Percentiles rank a stretch among this genome's conserved stretches.
phyloP scores from a whole-genome alignment of 768 basidiomycete species.

The Amanita pseudoporphyria region DNA sequence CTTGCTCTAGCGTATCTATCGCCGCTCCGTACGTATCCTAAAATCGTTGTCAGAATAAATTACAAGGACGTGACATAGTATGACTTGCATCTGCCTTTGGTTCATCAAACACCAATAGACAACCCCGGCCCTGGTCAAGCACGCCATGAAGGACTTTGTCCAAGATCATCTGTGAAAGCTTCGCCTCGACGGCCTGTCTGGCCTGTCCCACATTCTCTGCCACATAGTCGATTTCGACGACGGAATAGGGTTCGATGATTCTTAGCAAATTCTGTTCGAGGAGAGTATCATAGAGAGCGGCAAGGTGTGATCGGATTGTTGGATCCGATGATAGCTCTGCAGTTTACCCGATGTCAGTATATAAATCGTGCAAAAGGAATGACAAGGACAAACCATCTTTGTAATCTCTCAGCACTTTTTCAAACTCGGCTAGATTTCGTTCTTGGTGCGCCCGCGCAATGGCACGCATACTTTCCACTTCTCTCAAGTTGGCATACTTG shows the following conservation, averaged over 20 bases:
- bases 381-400: slow-evolving; percentile 47
- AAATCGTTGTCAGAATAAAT: background rate
- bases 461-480: slow-evolving; percentile 93
- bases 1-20: slow-evolving; percentile 82
- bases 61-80: background rate
- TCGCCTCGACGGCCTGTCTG: slow-evolving; percentile 80
- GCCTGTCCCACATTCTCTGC: slow-evolving; percentile 85
- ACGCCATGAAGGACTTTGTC: slow-evolving; percentile 94
- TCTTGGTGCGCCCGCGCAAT: slow-evolving; percentile 92
- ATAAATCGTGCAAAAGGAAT: background rate
- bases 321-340: slow-evolving; percentile 91
- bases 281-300: slow-evolving; percentile 90
- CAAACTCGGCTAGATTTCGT: slow-evolving; percentile 82
- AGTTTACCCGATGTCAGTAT: background rate
- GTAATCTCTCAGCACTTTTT: slow-evolving; percentile 80
- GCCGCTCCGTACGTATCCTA: slow-evolving; percentile 86
- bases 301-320: slow-evolving; percentile 90
- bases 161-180: slow-evolving; percentile 97
- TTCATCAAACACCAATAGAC: slow-evolving; percentile 85
- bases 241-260: slow-evolving; percentile 92
- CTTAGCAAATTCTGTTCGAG: slow-evolving; percentile 92
- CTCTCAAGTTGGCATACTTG: slow-evolving; percentile 79
- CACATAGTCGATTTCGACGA: slow-evolving; percentile 86
- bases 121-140: slow-evolving; percentile 92
- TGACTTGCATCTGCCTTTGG: slow-evolving; percentile 71